These are phyloP conservation scores for Podosphaera leucotricha DNA, from an alignment of 2,329 filamentous ascomycete species.

Conservation along the genomic window DNA sequence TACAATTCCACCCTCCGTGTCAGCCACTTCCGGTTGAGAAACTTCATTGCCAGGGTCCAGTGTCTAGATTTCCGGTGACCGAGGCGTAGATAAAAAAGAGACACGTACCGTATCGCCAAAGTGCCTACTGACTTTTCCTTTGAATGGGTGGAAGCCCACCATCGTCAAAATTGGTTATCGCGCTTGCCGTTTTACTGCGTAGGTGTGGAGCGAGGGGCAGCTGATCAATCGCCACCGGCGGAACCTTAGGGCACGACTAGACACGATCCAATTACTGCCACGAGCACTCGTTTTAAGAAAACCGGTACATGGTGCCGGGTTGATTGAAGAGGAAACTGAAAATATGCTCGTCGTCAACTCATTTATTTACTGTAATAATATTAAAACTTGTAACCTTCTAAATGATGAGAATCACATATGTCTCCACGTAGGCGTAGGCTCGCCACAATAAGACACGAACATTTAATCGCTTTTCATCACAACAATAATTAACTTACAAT, in stretches of 20 bases:
- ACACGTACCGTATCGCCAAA: constrained; percentile 25
- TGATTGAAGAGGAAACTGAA: no score
- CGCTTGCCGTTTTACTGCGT: constrained; percentile 1
- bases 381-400: no score
- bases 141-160: constrained; percentile 27
- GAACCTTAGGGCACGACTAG: background rate
- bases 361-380: no score
- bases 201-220: background rate
- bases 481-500: no score
- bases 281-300: background rate
- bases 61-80: background rate
- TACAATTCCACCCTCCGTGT: constrained; percentile 5
- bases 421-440: no score
- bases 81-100: background rate
- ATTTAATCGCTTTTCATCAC: no score
- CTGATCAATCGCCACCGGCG: background rate
- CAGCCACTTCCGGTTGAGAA: constrained; percentile 5
- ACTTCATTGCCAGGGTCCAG: constrained; percentile 2
- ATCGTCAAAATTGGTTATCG: constrained; percentile 4
- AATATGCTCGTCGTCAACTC: no score
- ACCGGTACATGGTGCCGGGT: background rate
- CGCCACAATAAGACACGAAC: no score
- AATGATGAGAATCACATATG: no score
- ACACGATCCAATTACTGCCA: background rate
- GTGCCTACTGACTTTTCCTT: constrained; percentile 24